phyloP scores from a whole-genome alignment of 129 eudicot species.

The Apium graveolens region DNA sequence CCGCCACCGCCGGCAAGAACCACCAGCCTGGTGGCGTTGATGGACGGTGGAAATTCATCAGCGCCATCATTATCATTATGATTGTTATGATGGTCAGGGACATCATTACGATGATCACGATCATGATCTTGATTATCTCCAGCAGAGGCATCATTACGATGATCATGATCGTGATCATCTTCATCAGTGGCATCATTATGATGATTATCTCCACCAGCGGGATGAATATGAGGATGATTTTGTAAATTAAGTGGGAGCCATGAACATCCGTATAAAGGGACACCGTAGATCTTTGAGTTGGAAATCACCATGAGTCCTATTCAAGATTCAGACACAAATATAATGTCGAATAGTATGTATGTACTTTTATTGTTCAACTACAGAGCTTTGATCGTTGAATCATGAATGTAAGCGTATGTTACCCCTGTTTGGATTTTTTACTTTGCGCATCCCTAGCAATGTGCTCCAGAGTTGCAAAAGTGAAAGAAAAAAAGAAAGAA shows the following conservation, averaged over 20 bases:
- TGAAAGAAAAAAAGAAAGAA: too few relatives aligned
- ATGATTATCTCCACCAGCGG: too few relatives aligned
- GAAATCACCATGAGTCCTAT: background rate
- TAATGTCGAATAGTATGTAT: background rate
- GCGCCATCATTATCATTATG: background rate
- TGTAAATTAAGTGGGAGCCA: background rate
- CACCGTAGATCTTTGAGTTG: slow-evolving; percentile 3
- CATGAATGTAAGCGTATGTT: too few relatives aligned
- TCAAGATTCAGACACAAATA: background rate
- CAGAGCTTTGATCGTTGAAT: too few relatives aligned
- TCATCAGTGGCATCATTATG: background rate
- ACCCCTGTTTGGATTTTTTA: too few relatives aligned
- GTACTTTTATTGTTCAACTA: too few relatives aligned
- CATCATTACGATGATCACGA: background rate
- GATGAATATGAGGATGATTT: too few relatives aligned
- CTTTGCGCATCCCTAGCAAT: too few relatives aligned
- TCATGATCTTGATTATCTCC: background rate
- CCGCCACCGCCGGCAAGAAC: slow-evolving; percentile 92
- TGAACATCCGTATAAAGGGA: slow-evolving; percentile 6
- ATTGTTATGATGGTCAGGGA: too few relatives aligned
- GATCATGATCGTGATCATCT: background rate
- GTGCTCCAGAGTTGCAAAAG: too few relatives aligned
- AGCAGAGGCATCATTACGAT: background rate
- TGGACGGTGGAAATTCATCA: slow-evolving; percentile 19
- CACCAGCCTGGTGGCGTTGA: slow-evolving; percentile 24